These are phyloP conservation scores for Phytophthora vignae DNA, from an alignment of 352 stramenopile genomes.

Conservation along the genomic window DNA sequence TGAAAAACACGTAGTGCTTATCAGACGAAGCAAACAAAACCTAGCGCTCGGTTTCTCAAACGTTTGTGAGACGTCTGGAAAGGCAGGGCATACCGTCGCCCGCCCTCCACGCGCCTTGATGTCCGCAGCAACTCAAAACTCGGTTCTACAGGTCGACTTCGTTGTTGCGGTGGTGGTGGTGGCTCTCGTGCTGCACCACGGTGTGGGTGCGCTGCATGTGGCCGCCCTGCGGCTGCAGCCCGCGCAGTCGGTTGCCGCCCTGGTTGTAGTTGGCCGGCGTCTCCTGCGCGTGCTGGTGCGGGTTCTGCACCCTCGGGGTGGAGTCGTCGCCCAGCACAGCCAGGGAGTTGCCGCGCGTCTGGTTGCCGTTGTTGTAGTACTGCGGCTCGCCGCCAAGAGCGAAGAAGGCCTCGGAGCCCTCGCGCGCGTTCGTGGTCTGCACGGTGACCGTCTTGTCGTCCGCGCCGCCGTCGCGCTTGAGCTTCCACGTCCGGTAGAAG, in stretches of 20 bases:
- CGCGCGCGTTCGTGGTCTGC: conserved; percentile 58
- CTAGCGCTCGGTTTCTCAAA: conserved; percentile 35
- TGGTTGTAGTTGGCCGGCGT: conserved; percentile 36
- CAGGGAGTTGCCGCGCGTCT: conserved; percentile 40
- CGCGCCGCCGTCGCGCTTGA: conserved; percentile 53
- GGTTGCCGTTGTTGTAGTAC: conserved; percentile 39
- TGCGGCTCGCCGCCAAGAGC: conserved; percentile 47
- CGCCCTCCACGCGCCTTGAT: conserved; percentile 14
- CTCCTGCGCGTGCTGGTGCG: conserved; percentile 37
- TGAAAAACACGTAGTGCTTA: conserved; percentile 37
- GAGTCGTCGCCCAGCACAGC: conserved; percentile 50
- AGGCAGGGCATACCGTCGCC: conserved; percentile 7
- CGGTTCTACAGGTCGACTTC: conserved; percentile 52
- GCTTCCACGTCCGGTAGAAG: conserved; percentile 89
- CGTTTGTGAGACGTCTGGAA: conserved; percentile 17
- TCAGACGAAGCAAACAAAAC: conserved; percentile 41
- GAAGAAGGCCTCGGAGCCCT: conserved; percentile 61
- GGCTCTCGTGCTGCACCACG: conserved; percentile 32
- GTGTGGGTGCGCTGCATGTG: conserved; percentile 40
- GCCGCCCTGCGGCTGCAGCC: conserved; percentile 28
- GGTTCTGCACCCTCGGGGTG: conserved; percentile 39
- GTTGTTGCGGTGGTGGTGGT: conserved; percentile 50
- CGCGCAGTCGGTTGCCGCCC: conserved; percentile 26
- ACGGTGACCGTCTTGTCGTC: conserved; percentile 63
- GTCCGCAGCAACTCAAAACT: conserved; percentile 3